Evolutionary conservation across 345 rosid genomes (phyloP).

Genomic region (Eucalyptus tenuipes): DNA sequence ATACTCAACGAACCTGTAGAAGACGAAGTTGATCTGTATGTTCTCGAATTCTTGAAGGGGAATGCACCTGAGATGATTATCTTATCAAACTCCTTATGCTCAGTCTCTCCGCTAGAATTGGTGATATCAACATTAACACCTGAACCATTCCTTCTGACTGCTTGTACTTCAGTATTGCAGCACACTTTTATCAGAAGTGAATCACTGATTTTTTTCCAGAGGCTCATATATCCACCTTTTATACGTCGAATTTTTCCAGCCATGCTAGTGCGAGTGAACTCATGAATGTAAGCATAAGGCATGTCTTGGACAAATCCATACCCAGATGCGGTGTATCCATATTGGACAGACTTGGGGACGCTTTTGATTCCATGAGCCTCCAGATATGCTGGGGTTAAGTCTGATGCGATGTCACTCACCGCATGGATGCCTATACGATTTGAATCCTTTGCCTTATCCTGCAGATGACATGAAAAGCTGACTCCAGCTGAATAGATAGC

Average conservation of each 20-base stretch:
- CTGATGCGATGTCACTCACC: conserved; percentile 49
- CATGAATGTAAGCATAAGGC: conserved; percentile 63
- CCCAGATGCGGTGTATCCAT: conserved; percentile 70
- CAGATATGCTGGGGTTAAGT: conserved; percentile 34
- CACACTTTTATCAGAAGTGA: conserved; percentile 31
- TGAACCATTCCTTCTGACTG: conserved; percentile 19
- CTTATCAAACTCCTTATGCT: conserved; percentile 41
- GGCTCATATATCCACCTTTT: conserved; percentile 42
- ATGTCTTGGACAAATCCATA: conserved; percentile 59
- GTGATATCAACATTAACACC: conserved; percentile 19
- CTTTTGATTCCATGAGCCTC: conserved; percentile 26
- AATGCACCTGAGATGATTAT: conserved; percentile 46
- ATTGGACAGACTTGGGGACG: conserved; percentile 45
- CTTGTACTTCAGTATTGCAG: conserved; percentile 31
- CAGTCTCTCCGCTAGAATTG: conserved; percentile 14
- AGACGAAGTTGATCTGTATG: conserved; percentile 20
- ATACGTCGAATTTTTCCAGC: conserved; percentile 60
- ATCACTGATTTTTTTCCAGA: conserved; percentile 36
- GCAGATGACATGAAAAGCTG: background rate
- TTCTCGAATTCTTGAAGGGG: conserved; percentile 28
- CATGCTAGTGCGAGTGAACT: conserved; percentile 62
- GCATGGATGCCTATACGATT: conserved; percentile 46
- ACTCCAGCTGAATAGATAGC: background rate
- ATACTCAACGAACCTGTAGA: conserved; percentile 15
- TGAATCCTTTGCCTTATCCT: conserved; percentile 49